phyloP scores from a whole-genome alignment of 2,329 filamentous ascomycete genomes.

The Penicillium janthinellum region DNA sequence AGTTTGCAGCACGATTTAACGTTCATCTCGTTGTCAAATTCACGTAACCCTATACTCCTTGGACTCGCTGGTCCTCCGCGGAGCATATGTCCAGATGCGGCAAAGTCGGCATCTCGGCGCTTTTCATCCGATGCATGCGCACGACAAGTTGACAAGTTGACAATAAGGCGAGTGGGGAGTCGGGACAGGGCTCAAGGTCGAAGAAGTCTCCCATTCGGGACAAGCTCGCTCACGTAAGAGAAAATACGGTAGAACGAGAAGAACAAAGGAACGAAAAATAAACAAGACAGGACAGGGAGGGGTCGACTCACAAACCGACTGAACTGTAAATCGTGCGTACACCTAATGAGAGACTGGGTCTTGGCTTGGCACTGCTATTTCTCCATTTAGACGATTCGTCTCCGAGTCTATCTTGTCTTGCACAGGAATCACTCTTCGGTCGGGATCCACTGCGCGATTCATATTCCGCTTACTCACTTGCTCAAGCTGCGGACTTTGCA shows the following conservation, averaged over 20 bases:
- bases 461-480: conserved; percentile 1
- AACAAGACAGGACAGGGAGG: neutral
- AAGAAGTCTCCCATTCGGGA: neutral
- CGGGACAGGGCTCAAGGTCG: neutral
- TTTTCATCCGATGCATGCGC: neutral
- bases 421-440: neutral
- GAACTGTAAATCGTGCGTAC: neutral
- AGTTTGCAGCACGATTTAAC: neutral
- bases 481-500: neutral
- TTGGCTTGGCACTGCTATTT: no score
- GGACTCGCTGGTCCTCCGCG: neutral
- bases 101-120: conserved; percentile 28
- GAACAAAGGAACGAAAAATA: neutral
- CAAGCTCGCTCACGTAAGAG: conserved; percentile 1
- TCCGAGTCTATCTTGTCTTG: no score
- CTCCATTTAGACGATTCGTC: no score
- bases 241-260: neutral
- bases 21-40: neutral
- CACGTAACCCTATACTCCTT: neutral
- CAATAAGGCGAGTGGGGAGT: neutral
- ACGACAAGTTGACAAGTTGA: neutral
- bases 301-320: neutral
- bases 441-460: neutral
- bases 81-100: conserved; percentile 13
- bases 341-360: no score